These are phyloP conservation scores for Darksidea phi DNA, from an alignment of 495 filamentous ascomycete genomes.

Conservation along the genomic window DNA sequence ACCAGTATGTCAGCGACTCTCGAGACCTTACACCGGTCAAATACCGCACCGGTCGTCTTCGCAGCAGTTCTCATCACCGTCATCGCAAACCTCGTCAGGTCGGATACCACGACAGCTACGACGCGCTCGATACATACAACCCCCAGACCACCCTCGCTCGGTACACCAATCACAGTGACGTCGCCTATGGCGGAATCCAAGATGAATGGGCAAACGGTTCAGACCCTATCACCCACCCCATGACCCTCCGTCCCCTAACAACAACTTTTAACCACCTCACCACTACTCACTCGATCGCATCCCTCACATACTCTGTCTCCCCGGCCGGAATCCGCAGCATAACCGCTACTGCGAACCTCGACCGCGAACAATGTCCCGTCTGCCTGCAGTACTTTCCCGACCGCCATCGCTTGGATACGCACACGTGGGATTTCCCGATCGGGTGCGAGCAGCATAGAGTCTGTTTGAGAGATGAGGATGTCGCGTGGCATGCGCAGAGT, in stretches of 20 bases:
- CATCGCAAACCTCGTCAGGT: neutral
- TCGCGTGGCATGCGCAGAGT: neutral
- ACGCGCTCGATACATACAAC: neutral
- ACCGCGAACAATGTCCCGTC: slow-evolving; percentile 6
- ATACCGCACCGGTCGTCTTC: neutral
- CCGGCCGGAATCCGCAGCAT: neutral
- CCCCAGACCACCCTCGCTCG: neutral
- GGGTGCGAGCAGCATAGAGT: slow-evolving; percentile 4
- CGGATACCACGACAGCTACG: neutral
- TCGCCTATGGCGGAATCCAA: neutral
- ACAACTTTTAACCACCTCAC: neutral
- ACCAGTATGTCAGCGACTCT: neutral
- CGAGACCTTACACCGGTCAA: neutral
- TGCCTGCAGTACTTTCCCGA: slow-evolving; percentile 10
- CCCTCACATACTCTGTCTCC: neutral
- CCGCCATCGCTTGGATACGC: neutral
- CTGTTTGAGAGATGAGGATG: slow-evolving; percentile 7
- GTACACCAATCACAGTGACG: neutral
- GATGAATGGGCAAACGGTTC: neutral
- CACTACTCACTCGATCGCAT: neutral
- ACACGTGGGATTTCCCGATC: slow-evolving; percentile 3
- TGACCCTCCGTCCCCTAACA: neutral
- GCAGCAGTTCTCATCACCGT: neutral
- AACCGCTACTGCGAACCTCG: slow-evolving; percentile 3
- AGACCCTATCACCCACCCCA: neutral